A percentile compares a stretch with the other conserved stretches of the same genome.
Conservation (phyloP, 768 basidiomycete genomes). For the Megacollybia marginata region DNA sequence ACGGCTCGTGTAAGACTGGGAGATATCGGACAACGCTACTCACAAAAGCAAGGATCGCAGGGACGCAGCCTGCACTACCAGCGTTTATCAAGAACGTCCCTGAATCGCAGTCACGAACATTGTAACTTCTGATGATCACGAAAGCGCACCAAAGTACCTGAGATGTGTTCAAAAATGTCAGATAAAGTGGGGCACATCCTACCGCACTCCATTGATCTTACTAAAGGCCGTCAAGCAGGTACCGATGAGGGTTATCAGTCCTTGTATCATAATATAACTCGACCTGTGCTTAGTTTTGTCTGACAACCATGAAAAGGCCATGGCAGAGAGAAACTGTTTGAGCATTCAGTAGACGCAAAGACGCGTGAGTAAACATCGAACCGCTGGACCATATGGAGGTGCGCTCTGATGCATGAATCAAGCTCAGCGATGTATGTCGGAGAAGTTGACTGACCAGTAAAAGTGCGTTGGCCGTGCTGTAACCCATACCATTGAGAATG, state of each 20-base stretch:
- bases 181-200: constrained; percentile 7
- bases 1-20: not conserved
- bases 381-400: constrained; percentile 38
- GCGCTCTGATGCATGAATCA: constrained; percentile 25
- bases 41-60: constrained; percentile 38
- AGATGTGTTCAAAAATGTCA: constrained; percentile 30
- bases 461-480: constrained; percentile 33
- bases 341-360: not conserved
- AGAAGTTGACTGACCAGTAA: constrained; percentile 27
- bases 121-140: no score
- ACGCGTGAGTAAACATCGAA: constrained; percentile 13
- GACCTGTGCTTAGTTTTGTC: constrained; percentile 36
- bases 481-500: constrained; percentile 40
- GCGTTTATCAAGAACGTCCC: constrained; percentile 37
- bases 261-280: constrained; percentile 32
- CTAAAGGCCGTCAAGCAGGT: constrained; percentile 23
- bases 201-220: not conserved
- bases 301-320: constrained; percentile 39
- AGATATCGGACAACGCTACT: constrained; percentile 5
- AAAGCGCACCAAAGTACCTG: constrained; percentile 33
- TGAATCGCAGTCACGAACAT: constrained; percentile 7
- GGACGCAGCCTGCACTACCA: constrained; percentile 34
- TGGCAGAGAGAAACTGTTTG: constrained; percentile 26
- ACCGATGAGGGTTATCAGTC: constrained; percentile 30
- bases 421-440: not conserved